Conservation (phyloP, 2,329 filamentous ascomycete species). For the Aspergillus alliaceus region DNA sequence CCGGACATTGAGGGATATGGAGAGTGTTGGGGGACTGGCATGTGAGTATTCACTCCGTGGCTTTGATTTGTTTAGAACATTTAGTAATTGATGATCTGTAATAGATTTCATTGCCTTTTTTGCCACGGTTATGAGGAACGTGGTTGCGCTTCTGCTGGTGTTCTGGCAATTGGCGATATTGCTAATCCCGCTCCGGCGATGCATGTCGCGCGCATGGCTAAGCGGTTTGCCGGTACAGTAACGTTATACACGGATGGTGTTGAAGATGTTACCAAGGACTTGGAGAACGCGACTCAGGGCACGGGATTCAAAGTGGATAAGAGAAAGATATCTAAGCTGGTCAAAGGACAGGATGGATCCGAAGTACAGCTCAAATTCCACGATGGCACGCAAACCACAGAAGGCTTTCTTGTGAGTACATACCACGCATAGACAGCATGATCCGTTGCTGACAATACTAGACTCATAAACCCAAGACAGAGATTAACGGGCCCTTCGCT, state of each 20-base stretch:
- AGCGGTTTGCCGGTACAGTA: background rate
- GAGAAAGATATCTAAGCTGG: background rate
- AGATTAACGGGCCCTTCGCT: conserved; percentile 3
- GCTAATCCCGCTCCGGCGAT: background rate
- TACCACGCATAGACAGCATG: background rate
- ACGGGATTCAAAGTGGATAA: background rate
- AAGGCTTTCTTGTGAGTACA: background rate
- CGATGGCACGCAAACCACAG: background rate
- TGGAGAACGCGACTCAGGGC: background rate
- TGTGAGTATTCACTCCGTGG: conserved; percentile 33
- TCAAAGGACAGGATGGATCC: background rate
- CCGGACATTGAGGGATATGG: conserved; percentile 55
- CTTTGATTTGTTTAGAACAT: background rate
- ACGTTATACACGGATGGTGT: background rate
- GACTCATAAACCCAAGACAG: background rate
- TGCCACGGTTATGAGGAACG: background rate
- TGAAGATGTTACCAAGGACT: background rate
- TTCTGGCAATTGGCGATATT: background rate
- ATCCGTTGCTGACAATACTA: background rate
- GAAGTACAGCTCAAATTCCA: background rate
- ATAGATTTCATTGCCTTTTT: background rate
- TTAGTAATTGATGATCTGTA: no score
- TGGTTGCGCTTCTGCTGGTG: background rate
- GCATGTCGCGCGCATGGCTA: background rate
- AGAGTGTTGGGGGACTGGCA: conserved; percentile 55